A percentile compares a stretch with the other conserved stretches of the same genome.
Conservation (phyloP, 2,329 filamentous ascomycete genomes). For the Fusarium concolor region DNA sequence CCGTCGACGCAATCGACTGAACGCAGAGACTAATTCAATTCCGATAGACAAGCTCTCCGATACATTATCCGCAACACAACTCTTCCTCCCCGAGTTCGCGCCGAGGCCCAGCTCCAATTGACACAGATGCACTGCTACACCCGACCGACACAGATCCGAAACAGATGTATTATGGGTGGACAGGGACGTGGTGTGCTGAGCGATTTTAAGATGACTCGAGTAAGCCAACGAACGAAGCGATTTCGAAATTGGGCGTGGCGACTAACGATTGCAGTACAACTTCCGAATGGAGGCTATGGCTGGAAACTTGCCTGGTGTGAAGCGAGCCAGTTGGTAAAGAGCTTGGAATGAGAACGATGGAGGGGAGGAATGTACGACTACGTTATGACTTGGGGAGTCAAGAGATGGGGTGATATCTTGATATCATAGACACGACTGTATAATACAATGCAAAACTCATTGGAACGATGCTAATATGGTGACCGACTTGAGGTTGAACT, state of each 20-base stretch:
- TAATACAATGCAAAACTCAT: slow-evolving; percentile 37
- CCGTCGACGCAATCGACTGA: neutral
- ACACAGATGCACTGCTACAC: slow-evolving; percentile 98
- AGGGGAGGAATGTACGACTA: slow-evolving; percentile 41
- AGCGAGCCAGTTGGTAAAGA: slow-evolving; percentile 92
- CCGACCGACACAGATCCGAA: slow-evolving; percentile 90
- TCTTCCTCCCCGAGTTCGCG: slow-evolving; percentile 82
- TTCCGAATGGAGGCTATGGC: slow-evolving; percentile 90
- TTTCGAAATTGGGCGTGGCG: neutral
- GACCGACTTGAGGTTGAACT: neutral
- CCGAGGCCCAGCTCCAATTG: slow-evolving; percentile 92
- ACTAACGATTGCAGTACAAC: slow-evolving; percentile 75
- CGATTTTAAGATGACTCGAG: slow-evolving; percentile 91
- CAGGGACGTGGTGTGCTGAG: slow-evolving; percentile 89
- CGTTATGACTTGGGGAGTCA: slow-evolving; percentile 3
- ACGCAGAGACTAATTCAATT: slow-evolving; percentile 9
- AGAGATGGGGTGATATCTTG: neutral
- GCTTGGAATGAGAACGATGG: neutral
- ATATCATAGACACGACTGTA: slow-evolving; percentile 41
- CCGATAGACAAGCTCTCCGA: slow-evolving; percentile 83
- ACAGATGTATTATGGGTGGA: slow-evolving; percentile 92
- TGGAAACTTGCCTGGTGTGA: slow-evolving; percentile 89
- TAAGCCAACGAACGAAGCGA: slow-evolving; percentile 62
- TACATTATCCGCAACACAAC: slow-evolving; percentile 95
- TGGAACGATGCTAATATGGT: neutral